Base-by-base conservation (phyloP, 345 rosid genomes). In the Camelina neglecta region DNA sequence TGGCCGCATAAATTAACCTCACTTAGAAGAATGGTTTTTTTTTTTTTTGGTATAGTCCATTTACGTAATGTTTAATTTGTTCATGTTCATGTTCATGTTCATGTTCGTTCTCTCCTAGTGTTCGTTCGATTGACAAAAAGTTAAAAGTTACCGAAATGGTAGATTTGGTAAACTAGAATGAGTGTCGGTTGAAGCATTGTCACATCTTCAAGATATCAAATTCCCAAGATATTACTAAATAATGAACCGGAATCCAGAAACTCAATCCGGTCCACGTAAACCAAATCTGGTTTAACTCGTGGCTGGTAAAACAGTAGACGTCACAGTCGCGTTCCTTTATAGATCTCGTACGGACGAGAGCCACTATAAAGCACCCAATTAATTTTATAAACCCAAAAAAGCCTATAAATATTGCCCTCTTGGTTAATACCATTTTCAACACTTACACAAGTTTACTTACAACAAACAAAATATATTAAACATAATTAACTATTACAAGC, bases 191-290 rank as follows among this genome's bases (percentile, higher is more conserved):
- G 7, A 23, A 60, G 12, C 21, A 42, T 29, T 50, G 60, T 60
- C 26, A 11, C 29, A n/a, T 72, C 51, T 24, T 61, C 15, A 39
- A 31, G 31, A 53, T 15, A 51, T 36, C 31, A 49, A 49, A 18
- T 55, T 13, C 6, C 36, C 9, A 44, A 20, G 24, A 42, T 63
- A 23, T 26, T 3, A 23, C 18, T 2, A 18, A 31, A 49, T 5
- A n/a, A 23, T 12, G 49, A 67, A 75, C 65, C 31, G 36, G 54
- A 56, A 55, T 69, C 65, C 16, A 56, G 7, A 56, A 77, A 65
- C 61, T 23, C 36, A 71, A 29, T 58, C 64, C 73, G 73, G 81
- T 78, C 64, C 63, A 72, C 57, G n/a, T 50, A 72, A 66, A 65
- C 73, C 69, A 53, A 38, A 72, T 65, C 57, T 42, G 73, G 63